A percentile compares a stretch with the other conserved stretches of the same genome.
phyloP scores from a whole-genome alignment of 2,329 filamentous ascomycete species.

The Epichloe glyceriae region DNA sequence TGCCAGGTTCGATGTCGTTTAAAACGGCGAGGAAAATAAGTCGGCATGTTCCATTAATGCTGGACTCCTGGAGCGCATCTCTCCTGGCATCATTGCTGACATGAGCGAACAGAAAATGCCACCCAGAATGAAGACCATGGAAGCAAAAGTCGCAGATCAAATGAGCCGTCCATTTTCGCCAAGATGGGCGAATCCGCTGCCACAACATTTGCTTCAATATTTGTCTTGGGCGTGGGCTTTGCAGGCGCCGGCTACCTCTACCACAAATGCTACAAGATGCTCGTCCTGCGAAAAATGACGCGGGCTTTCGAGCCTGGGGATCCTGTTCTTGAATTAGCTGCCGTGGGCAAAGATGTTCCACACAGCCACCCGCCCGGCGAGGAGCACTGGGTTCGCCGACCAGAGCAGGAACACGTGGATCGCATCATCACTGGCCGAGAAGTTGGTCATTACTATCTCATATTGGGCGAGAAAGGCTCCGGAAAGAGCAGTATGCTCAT shows the following conservation, averaged over 20 bases:
- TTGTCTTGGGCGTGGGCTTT: constrained; percentile 55
- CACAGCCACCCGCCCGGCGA: constrained; percentile 26
- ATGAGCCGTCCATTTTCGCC: constrained; percentile 27
- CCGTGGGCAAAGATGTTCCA: constrained; percentile 44
- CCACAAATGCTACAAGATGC: constrained; percentile 74
- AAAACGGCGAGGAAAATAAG: not conserved
- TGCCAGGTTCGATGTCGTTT: not conserved
- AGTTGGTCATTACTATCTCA: constrained; percentile 75
- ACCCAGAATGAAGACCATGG: not conserved
- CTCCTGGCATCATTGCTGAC: not conserved
- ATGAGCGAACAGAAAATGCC: not conserved
- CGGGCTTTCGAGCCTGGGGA: constrained; percentile 87
- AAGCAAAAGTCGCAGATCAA: not conserved
- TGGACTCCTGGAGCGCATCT: not conserved
- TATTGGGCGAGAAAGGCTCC: constrained; percentile 91
- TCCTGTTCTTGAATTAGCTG: constrained; percentile 71
- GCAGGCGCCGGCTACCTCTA: constrained; percentile 61
- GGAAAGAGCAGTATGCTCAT: constrained; percentile 95
- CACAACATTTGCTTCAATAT: constrained; percentile 62
- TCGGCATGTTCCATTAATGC: not conserved
- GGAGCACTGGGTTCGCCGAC: constrained; percentile 60
- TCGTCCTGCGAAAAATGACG: constrained; percentile 86
- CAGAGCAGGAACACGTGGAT: constrained; percentile 73
- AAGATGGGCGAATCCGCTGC: constrained; percentile 65
- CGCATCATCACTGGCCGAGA: constrained; percentile 63